Conservation (phyloP, 441 rosid genomes). For the Raphanus hybrid region DNA sequence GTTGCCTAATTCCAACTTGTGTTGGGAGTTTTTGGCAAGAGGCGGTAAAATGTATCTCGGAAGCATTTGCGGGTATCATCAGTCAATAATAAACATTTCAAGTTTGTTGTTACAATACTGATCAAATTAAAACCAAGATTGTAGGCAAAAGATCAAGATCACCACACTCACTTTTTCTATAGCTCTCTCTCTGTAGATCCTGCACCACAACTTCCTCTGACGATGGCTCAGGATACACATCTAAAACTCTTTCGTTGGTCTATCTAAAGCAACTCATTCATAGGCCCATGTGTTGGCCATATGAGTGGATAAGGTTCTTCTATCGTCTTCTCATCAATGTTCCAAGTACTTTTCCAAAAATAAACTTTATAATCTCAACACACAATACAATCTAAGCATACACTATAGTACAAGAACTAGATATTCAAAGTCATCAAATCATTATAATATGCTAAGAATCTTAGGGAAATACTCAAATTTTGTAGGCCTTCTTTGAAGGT, state of each 20-base stretch:
- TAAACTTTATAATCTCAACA: constrained; percentile 4
- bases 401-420: not conserved
- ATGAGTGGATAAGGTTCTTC: not conserved
- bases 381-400: not conserved
- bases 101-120: not conserved
- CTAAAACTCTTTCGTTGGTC: too few species aligned
- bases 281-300: too few species aligned
- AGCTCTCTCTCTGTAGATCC: too few species aligned
- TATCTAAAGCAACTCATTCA: too few species aligned
- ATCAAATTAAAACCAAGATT: too few species aligned
- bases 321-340: constrained; percentile 8
- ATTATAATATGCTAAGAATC: not conserved
- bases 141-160: too few species aligned
- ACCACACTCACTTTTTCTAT: too few species aligned
- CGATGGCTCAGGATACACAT: too few species aligned
- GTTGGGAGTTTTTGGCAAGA: constrained; percentile 70
- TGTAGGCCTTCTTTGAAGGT: not conserved
- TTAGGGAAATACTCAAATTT: not conserved
- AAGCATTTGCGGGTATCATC: constrained; percentile 50
- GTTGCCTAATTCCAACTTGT: constrained; percentile 19
- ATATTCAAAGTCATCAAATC: not conserved
- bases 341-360: not conserved
- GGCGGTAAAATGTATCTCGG: constrained; percentile 88
- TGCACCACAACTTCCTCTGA: too few species aligned
- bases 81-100: constrained; percentile 50